Percentiles rank a stretch among this genome's conserved stretches.
These are phyloP conservation scores for Xylaria sp. DNA, from an alignment of 2,329 filamentous ascomycete species.

Conservation along the genomic window DNA sequence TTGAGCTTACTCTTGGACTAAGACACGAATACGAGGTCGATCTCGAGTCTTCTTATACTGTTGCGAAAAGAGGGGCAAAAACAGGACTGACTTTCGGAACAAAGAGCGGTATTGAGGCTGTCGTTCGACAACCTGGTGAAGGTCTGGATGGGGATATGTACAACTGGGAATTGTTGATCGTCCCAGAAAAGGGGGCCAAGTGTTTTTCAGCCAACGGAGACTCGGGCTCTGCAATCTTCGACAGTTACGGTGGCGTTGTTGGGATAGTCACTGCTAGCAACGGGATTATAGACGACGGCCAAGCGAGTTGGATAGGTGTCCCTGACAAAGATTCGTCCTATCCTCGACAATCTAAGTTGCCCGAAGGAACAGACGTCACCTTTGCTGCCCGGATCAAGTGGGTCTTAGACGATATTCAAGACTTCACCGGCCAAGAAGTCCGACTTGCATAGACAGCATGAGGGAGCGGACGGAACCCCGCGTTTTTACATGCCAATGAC, in stretches of 20 bases:
- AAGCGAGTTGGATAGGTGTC: neutral
- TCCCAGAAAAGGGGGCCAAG: neutral
- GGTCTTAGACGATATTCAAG: slow-evolving; percentile 14
- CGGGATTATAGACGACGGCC: neutral
- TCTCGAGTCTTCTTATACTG: no score
- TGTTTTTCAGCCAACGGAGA: neutral
- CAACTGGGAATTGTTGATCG: slow-evolving; percentile 15
- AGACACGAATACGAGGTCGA: no score
- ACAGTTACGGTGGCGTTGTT: neutral
- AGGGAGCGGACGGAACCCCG: no score
- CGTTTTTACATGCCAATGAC: no score
- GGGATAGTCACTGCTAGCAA: slow-evolving; percentile 20
- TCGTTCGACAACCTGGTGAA: neutral
- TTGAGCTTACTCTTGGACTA: no score
- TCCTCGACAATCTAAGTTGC: neutral
- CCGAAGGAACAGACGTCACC: neutral
- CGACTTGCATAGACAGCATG: neutral
- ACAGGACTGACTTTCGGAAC: neutral
- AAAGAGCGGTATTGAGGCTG: slow-evolving; percentile 11
- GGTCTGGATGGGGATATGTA: neutral
- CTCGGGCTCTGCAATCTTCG: slow-evolving; percentile 10
- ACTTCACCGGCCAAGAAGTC: slow-evolving; percentile 7
- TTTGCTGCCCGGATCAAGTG: slow-evolving; percentile 17
- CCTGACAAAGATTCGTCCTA: neutral
- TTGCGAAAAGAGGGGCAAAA: no score